Conservation (phyloP, 768 basidiomycete genomes). For the Infundibulicybe gibba region DNA sequence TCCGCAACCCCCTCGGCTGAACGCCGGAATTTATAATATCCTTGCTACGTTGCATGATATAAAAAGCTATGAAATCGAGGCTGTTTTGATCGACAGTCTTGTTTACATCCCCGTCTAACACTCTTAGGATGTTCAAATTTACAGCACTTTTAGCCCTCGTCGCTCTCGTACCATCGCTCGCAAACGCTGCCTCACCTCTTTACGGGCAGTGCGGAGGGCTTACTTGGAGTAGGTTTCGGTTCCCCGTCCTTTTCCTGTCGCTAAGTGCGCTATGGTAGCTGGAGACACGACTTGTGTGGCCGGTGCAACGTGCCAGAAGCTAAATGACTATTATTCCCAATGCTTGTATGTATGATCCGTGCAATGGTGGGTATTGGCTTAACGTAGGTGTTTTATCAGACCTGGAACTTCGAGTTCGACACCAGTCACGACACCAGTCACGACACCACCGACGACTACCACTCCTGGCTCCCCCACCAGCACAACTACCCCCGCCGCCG, state of each 20-base stretch:
- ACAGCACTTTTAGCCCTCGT: constrained; percentile 38
- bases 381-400: constrained; percentile 3
- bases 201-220: constrained; percentile 55
- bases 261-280: constrained; percentile 22
- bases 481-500: constrained; percentile 36
- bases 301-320: constrained; percentile 26
- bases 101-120: neutral
- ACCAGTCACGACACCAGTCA: constrained; percentile 13
- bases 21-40: constrained; percentile 25
- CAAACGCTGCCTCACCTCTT: constrained; percentile 35
- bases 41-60: constrained; percentile 4
- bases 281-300: constrained; percentile 37
- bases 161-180: constrained; percentile 39
- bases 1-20: constrained; percentile 26
- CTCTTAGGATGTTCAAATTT: constrained; percentile 43
- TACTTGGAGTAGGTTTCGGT: constrained; percentile 39
- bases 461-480: constrained; percentile 16
- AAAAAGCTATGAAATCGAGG: constrained; percentile 5
- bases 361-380: neutral
- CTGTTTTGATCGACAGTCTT: constrained; percentile 7
- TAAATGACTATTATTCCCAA: constrained; percentile 37
- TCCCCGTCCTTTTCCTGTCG: constrained; percentile 5
- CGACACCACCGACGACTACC: constrained; percentile 14
- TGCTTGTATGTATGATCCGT: constrained; percentile 28
- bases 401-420: constrained; percentile 13